Percentiles rank a stretch among this genome's conserved stretches.
phyloP scores from a whole-genome alignment of 352 stramenopile genomes.

The Phytophthora meadii region DNA sequence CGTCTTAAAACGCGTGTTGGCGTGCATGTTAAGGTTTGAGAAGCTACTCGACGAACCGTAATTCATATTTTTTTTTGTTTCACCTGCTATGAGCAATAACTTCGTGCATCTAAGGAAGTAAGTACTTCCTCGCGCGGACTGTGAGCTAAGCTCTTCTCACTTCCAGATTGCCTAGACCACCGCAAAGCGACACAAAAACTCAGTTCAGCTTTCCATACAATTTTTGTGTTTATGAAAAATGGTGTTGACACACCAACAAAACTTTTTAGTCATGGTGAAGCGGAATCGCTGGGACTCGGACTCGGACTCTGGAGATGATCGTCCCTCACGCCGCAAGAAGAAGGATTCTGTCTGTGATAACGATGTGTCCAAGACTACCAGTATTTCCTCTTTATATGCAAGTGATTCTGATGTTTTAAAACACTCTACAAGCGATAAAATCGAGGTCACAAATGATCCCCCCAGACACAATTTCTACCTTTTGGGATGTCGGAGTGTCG shows the following conservation, averaged over 20 bases:
- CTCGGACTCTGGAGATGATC: slow-evolving; percentile 55
- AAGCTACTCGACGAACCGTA: neutral
- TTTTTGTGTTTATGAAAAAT: too few species aligned
- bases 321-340: slow-evolving; percentile 20
- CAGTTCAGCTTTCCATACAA: too few species aligned
- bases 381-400: slow-evolving; percentile 6
- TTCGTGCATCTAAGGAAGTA: too few species aligned
- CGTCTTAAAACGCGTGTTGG: neutral
- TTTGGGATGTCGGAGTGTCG: slow-evolving; percentile 93
- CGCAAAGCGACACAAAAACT: too few species aligned
- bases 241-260: too few species aligned
- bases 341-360: slow-evolving; percentile 2
- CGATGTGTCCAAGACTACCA: neutral
- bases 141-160: too few species aligned
- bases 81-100: too few species aligned
- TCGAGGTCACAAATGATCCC: slow-evolving; percentile 8
- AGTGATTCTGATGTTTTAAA: neutral
- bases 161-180: too few species aligned
- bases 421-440: slow-evolving; percentile 8
- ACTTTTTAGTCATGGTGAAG: too few species aligned
- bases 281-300: slow-evolving; percentile 83
- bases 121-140: too few species aligned
- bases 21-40: slow-evolving; percentile 3
- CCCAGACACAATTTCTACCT: slow-evolving; percentile 77
- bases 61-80: too few species aligned